These are phyloP conservation scores for Limtongia smithiae DNA, from an alignment of 805 yeast species.

Conservation along the genomic window DNA sequence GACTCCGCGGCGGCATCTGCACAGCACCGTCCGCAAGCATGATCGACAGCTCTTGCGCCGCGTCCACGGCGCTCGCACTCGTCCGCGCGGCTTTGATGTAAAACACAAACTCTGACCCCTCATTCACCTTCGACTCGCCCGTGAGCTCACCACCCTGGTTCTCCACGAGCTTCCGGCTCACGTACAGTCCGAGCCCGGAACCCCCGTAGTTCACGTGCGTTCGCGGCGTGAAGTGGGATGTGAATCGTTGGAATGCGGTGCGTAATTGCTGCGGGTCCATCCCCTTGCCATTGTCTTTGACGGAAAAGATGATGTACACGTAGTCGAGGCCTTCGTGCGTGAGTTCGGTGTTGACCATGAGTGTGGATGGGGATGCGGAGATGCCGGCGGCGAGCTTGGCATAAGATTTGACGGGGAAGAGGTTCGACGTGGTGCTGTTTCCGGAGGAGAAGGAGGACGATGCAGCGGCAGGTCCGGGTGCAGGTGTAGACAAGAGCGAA, in stretches of 20 bases:
- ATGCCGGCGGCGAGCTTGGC: slow-evolving; percentile 15
- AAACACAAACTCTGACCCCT: slow-evolving; percentile 80
- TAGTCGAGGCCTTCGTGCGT: slow-evolving; percentile 1
- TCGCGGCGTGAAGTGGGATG: slow-evolving; percentile 92
- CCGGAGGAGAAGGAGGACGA: neutral
- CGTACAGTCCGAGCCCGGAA: slow-evolving; percentile 86
- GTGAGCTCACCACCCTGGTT: slow-evolving; percentile 88
- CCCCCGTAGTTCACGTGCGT: slow-evolving; percentile 85
- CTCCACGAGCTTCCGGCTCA: slow-evolving; percentile 83
- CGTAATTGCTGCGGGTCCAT: slow-evolving; percentile 77
- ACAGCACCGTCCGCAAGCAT: neutral
- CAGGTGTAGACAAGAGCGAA: neutral
- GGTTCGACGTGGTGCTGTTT: neutral
- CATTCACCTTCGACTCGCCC: slow-evolving; percentile 67
- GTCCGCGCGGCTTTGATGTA: slow-evolving; percentile 47
- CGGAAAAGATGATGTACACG: slow-evolving; percentile 49
- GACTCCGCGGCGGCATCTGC: neutral
- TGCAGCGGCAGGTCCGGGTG: neutral
- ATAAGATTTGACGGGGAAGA: slow-evolving; percentile 5
- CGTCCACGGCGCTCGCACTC: neutral
- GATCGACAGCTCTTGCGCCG: no score
- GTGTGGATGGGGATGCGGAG: slow-evolving; percentile 5
- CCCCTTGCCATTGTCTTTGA: slow-evolving; percentile 91
- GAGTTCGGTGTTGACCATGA: neutral
- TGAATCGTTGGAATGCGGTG: slow-evolving; percentile 90